These are phyloP conservation scores for Podila clonocystis DNA, from an alignment of 192 early-diverging fungal genomes.

Conservation along the genomic window DNA sequence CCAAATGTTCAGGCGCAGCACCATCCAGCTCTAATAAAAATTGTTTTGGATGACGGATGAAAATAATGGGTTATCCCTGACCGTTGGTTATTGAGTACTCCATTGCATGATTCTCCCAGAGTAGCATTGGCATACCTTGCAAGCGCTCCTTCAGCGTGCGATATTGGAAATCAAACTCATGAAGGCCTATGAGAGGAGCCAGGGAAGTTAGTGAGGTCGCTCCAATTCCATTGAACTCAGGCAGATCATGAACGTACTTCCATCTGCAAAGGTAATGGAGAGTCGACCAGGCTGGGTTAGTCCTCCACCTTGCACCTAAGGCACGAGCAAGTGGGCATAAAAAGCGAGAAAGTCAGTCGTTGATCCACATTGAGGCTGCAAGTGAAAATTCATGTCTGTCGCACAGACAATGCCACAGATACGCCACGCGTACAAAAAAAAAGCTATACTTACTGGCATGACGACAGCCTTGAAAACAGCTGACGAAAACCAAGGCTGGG, in stretches of 20 bases:
- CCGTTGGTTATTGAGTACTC: not conserved
- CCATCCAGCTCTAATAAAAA: conserved; percentile 33
- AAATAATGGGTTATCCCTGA: not conserved
- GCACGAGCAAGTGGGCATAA: not conserved
- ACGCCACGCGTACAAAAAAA: too few relatives aligned
- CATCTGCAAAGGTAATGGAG: conserved; percentile 23
- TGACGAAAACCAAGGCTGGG: conserved; percentile 42
- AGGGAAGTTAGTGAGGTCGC: not conserved
- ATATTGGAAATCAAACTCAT: conserved; percentile 45
- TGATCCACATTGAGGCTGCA: too few relatives aligned
- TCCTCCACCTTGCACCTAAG: conserved; percentile 24
- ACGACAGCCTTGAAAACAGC: conserved; percentile 37
- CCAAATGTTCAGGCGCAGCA: conserved; percentile 31
- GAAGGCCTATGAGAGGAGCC: conserved; percentile 8
- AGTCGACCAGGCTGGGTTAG: conserved; percentile 34
- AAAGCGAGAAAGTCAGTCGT: too few relatives aligned
- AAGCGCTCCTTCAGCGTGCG: conserved; percentile 27
- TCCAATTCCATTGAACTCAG: not conserved
- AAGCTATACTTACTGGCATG: conserved; percentile 14
- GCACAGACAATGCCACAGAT: too few relatives aligned
- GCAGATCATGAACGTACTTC: conserved; percentile 10
- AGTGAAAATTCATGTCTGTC: too few relatives aligned
- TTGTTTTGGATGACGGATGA: not conserved
- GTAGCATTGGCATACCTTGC: conserved; percentile 22
- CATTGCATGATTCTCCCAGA: not conserved